phyloP scores from a whole-genome alignment of 2,329 filamentous ascomycete genomes.

The Ophiognomonia clavigignenti-juglandacearum region DNA sequence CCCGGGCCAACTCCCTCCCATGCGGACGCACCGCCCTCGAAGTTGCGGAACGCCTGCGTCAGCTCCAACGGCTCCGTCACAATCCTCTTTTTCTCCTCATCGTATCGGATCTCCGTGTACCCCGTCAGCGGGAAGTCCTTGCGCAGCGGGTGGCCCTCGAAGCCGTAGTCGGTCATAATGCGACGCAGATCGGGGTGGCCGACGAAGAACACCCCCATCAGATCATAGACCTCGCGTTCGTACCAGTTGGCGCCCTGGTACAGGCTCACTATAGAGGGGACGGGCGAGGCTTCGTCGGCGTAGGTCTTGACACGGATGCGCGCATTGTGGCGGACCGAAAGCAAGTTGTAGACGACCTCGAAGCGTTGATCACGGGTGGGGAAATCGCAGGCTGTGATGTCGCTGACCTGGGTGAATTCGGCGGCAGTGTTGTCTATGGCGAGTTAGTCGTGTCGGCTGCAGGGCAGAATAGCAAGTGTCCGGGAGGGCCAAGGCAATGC shows the following conservation, averaged over 20 bases:
- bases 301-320: slow-evolving; percentile 98
- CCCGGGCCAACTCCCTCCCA: slow-evolving; percentile 67
- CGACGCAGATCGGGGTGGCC: slow-evolving; percentile 92
- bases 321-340: slow-evolving; percentile 93
- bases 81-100: slow-evolving; percentile 99
- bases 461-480: too few relatives aligned
- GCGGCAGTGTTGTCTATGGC: slow-evolving; percentile 81
- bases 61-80: slow-evolving; percentile 96
- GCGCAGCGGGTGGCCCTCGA: slow-evolving; percentile 92
- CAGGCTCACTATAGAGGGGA: slow-evolving; percentile 79
- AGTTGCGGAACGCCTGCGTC: slow-evolving; percentile 98
- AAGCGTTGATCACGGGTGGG: slow-evolving; percentile 94
- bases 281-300: slow-evolving; percentile 89
- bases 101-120: slow-evolving; percentile 96
- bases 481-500: background rate
- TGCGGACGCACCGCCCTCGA: slow-evolving; percentile 77
- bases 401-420: slow-evolving; percentile 90
- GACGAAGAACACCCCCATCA: slow-evolving; percentile 96
- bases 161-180: slow-evolving; percentile 99
- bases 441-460: background rate
- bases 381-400: slow-evolving; percentile 93
- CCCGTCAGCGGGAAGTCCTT: slow-evolving; percentile 98
- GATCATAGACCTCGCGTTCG: slow-evolving; percentile 94
- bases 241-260: slow-evolving; percentile 99
- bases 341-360: slow-evolving; percentile 95